phyloP scores from a whole-genome alignment of 106 monocot genomes.

The Apostasia ramifera region DNA sequence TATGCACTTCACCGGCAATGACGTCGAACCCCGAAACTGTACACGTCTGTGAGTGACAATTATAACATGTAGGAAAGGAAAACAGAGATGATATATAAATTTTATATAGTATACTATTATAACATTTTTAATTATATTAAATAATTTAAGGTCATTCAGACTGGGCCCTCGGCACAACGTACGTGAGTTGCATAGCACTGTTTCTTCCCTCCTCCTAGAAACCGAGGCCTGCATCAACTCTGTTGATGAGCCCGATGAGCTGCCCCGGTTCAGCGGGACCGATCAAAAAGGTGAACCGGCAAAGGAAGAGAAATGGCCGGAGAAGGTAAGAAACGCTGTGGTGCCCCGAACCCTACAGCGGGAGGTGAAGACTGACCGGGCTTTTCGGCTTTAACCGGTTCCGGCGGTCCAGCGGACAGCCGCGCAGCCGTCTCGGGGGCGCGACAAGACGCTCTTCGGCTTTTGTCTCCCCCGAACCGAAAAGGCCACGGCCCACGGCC shows the following conservation, averaged over 20 bases:
- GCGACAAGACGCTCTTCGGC: not conserved
- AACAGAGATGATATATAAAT: too few relatives aligned
- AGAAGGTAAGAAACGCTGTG: not conserved
- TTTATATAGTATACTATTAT: too few relatives aligned
- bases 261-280: slow-evolving; percentile 8
- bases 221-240: not conserved
- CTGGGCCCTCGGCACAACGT: not conserved
- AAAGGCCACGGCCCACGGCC: not conserved
- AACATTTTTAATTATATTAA: too few relatives aligned
- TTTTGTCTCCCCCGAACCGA: not conserved
- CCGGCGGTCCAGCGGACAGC: slow-evolving; percentile 10
- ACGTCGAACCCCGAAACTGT: too few relatives aligned
- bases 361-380: too few relatives aligned
- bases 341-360: too few relatives aligned
- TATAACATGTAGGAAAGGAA: too few relatives aligned
- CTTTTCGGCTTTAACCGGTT: not conserved
- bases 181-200: not conserved
- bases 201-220: not conserved
- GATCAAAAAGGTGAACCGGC: slow-evolving; percentile 2
- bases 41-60: too few relatives aligned
- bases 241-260: slow-evolving; percentile 2
- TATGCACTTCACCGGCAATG: too few relatives aligned
- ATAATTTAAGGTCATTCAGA: not conserved
- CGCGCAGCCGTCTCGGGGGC: not conserved
- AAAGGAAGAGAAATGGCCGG: not conserved